Base-by-base conservation (phyloP, 768 basidiomycete genomes). In the Cubamyces sp. region DNA sequence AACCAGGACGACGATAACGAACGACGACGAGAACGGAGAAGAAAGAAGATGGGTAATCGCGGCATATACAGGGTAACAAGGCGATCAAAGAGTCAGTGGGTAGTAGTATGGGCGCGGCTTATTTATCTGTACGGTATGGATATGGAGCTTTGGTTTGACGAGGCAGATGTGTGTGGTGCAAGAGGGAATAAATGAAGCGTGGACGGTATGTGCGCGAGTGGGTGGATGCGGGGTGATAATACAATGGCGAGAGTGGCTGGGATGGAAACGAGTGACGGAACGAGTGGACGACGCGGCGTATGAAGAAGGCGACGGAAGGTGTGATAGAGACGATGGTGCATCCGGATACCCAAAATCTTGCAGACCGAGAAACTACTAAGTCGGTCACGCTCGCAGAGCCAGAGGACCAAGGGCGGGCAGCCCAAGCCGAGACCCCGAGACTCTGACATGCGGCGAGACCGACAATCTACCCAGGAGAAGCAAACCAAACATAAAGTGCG, bases 71-170 rank as follows among this genome's bases (percentile, higher is more conserved):
- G 49, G 58, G 63, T 60, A 57, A 58, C 48, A 52, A 45, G 18
- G 48, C 21, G 50, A 59, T 47, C 57, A 51, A 49, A 50, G 34
- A 34, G 58, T 60, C 57, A 37, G 21, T 46, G 60, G 46, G 47
- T 55, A 59, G 57, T 51, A 34, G 39, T 43, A 55, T 34, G 34
- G 46, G 14, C 6, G 48, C 19, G 19, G 55, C 56, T 42, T 46
- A 60, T 64, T 64, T 64, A 64, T 46, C 54, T 47, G 57, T 64
- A 60, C 63, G 53, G 63, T 64, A 64, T 60, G 16, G 40, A 34
- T 63, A 58, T 53, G 48, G 40, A 46, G 14, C 25, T 49, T 49
- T 23, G 19, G 19, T 28, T 49, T 26, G 48, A 12, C 15, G 18
- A 28, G 14, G 19, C 18, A 53, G 60, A 18, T 19, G 42, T 51